Evolutionary conservation across 768 basidiomycete species (phyloP).

Genomic region (Flagelloscypha sp.): DNA sequence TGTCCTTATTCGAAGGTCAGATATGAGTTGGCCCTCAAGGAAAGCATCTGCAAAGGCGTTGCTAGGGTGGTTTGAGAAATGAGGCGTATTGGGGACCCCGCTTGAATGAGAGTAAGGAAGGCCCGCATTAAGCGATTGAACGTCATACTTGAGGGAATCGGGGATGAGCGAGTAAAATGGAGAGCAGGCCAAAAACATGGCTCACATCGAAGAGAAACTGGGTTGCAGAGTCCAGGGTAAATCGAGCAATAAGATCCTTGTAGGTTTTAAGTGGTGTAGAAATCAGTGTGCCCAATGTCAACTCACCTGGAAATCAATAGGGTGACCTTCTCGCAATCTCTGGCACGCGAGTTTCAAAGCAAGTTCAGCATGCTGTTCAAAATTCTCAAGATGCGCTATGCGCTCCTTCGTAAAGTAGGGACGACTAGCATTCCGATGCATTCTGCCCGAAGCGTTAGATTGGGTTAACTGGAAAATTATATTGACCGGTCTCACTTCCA

Average conservation of each 20-base stretch:
- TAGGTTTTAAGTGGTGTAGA: no score
- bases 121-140: constrained; percentile 23
- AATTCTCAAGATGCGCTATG: constrained; percentile 28
- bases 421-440: constrained; percentile 30
- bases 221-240: constrained; percentile 34
- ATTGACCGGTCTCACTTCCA: constrained; percentile 22
- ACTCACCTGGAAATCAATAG: constrained; percentile 26
- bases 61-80: constrained; percentile 18
- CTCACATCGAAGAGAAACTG: constrained; percentile 36
- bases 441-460: constrained; percentile 11
- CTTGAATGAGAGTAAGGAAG: constrained; percentile 19
- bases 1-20: constrained; percentile 14
- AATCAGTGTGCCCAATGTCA: no score
- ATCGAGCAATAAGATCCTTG: constrained; percentile 25
- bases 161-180: no score
- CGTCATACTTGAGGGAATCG: no score
- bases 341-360: constrained; percentile 18
- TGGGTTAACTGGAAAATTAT: constrained; percentile 1
- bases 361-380: constrained; percentile 24
- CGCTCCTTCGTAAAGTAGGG: constrained; percentile 28
- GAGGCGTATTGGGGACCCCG: constrained; percentile 11
- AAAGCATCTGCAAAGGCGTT: constrained; percentile 28
- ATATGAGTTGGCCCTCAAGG: constrained; percentile 14
- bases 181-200: no score
- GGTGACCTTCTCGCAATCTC: constrained; percentile 21